Evolutionary conservation across 208 protist species (phyloP).

Genomic region (Trypanosoma vivax): DNA sequence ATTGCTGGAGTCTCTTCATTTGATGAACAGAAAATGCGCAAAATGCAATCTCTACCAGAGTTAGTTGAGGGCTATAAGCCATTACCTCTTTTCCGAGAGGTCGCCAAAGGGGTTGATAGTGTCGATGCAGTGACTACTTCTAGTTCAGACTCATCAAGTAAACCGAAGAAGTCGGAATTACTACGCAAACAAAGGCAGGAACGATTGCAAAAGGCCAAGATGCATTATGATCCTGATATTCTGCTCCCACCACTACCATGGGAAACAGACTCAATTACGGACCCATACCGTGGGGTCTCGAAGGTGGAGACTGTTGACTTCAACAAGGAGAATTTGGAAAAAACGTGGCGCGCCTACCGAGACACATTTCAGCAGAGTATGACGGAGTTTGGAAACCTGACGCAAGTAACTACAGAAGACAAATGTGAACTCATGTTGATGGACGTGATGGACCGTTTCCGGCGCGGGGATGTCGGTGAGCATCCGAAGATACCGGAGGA

Average conservation of each 20-base stretch:
- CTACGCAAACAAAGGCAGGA: constrained; percentile 72
- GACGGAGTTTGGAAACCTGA: constrained; percentile 80
- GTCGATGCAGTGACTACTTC: constrained; percentile 1
- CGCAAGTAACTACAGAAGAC: constrained; percentile 70
- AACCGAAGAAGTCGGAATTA: constrained; percentile 59
- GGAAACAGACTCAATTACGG: constrained; percentile 81
- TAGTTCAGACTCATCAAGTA: constrained; percentile 22
- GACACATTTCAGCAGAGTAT: constrained; percentile 74
- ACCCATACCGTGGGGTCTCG: constrained; percentile 75
- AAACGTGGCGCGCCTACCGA: constrained; percentile 71
- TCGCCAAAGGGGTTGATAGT: constrained; percentile 30
- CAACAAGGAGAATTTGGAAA: constrained; percentile 73
- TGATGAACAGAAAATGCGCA: constrained; percentile 80
- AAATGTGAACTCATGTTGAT: constrained; percentile 75
- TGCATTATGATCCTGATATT: constrained; percentile 75
- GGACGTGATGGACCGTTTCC: constrained; percentile 72
- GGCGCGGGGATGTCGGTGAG: constrained; percentile 63
- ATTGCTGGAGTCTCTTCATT: constrained; percentile 62
- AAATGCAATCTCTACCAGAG: constrained; percentile 63
- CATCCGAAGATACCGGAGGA: constrained; percentile 67
- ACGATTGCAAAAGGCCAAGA: constrained; percentile 62
- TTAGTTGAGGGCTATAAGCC: constrained; percentile 79
- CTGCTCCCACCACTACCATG: constrained; percentile 78
- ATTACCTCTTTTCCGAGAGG: constrained; percentile 70
- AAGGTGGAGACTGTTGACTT: constrained; percentile 57